phyloP scores from a whole-genome alignment of 495 filamentous ascomycete genomes.

The Penicillium macrosclerotiorum region DNA sequence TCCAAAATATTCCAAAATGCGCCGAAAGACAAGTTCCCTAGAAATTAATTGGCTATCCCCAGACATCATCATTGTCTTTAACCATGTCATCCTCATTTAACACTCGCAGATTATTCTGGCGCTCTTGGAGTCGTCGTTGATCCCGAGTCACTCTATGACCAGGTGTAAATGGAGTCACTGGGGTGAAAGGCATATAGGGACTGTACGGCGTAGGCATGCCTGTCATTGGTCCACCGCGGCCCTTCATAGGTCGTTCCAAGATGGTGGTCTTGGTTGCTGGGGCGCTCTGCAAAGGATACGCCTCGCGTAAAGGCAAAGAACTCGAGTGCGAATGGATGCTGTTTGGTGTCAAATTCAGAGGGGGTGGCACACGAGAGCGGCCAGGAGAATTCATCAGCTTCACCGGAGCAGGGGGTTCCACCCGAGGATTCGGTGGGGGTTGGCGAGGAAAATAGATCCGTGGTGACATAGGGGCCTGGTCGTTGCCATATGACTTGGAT shows the following conservation, averaged over 20 bases:
- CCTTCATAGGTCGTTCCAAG: constrained; percentile 62
- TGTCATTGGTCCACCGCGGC: constrained; percentile 61
- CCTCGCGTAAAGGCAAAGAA: constrained; percentile 61
- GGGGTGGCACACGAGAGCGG: constrained; percentile 31
- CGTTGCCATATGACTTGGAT: constrained; percentile 44
- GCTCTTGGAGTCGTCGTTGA: constrained; percentile 61
- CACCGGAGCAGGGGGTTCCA: constrained; percentile 16
- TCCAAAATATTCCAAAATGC: neutral
- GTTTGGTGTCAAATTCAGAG: constrained; percentile 39
- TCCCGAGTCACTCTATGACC: constrained; percentile 67
- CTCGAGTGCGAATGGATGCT: too few relatives aligned
- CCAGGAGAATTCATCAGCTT: constrained; percentile 17
- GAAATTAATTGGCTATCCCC: constrained; percentile 40
- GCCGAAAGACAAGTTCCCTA: neutral
- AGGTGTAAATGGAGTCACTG: constrained; percentile 84
- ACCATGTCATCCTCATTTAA: constrained; percentile 50
- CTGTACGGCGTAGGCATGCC: constrained; percentile 80
- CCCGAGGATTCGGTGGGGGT: constrained; percentile 43
- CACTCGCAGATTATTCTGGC: constrained; percentile 38
- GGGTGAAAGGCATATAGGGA: constrained; percentile 89
- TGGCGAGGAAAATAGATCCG: constrained; percentile 57
- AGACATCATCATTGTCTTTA: constrained; percentile 54
- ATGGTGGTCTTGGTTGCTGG: constrained; percentile 75
- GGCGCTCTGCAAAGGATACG: constrained; percentile 50
- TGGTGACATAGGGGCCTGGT: constrained; percentile 55